Evolutionary conservation across 179 eudicot species (phyloP).

Genomic region (Silene coronaria): DNA sequence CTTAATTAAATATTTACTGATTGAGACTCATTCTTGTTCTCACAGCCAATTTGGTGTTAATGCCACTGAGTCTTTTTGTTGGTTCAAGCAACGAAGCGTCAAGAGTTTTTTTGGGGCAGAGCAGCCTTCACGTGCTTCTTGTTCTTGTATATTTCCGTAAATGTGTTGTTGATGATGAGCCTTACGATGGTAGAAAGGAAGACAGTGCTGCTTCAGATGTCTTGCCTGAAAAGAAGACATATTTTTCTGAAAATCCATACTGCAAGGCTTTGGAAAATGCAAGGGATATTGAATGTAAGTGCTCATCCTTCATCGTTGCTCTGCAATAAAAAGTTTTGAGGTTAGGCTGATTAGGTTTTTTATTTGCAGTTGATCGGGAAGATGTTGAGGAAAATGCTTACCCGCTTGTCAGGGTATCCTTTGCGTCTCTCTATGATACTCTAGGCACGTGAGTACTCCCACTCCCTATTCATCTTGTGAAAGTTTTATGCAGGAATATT

Average conservation of each 20-base stretch:
- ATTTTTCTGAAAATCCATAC: conserved; percentile 64
- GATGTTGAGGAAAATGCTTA: conserved; percentile 77
- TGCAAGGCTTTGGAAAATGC: conserved; percentile 78
- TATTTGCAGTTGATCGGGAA: conserved; percentile 70
- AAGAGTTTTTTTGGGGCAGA: conserved; percentile 58
- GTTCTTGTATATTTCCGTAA: conserved; percentile 70
- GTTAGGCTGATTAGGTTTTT: conserved; percentile 21
- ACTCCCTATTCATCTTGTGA: background rate
- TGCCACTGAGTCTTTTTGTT: conserved; percentile 62
- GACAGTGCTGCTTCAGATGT: conserved; percentile 38
- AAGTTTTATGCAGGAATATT: conserved; percentile 7
- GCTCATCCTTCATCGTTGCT: conserved; percentile 15
- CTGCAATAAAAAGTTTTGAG: background rate
- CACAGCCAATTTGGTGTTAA: conserved; percentile 82
- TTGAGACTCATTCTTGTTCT: conserved; percentile 10
- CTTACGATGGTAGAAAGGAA: conserved; percentile 32
- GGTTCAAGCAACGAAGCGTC: conserved; percentile 54
- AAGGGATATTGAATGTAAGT: conserved; percentile 74
- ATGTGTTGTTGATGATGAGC: conserved; percentile 40
- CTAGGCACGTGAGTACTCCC: conserved; percentile 73
- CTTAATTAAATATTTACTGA: background rate
- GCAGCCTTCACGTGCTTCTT: conserved; percentile 73
- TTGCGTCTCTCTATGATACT: conserved; percentile 86
- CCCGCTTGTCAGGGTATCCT: conserved; percentile 69
- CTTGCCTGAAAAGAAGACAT: conserved; percentile 42